A percentile compares a stretch with the other conserved stretches of the same genome.
These are phyloP conservation scores for Phytophthora europaea DNA, from an alignment of 352 stramenopile species.

Conservation along the genomic window DNA sequence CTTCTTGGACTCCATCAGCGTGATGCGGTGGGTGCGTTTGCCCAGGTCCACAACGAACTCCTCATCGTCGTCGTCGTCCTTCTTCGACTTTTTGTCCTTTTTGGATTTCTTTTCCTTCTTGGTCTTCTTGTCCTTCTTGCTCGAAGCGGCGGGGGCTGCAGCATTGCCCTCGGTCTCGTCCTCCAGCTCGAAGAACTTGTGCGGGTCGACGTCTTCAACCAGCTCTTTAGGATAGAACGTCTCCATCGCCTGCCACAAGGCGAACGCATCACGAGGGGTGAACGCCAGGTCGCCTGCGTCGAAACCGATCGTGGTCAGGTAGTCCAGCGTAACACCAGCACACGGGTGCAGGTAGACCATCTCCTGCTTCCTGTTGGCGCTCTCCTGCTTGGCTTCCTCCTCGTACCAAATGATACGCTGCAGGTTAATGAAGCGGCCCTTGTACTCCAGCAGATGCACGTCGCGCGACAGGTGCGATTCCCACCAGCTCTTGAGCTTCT, in stretches of 20 bases:
- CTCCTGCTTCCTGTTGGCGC: slow-evolving; percentile 64
- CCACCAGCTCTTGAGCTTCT: slow-evolving; percentile 96
- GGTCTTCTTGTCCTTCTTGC: slow-evolving; percentile 63
- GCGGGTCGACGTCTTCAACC: slow-evolving; percentile 94
- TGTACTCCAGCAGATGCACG: slow-evolving; percentile 96
- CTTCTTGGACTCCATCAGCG: slow-evolving; percentile 97
- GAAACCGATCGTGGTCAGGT: slow-evolving; percentile 87
- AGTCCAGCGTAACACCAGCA: slow-evolving; percentile 86
- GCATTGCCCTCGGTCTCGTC: slow-evolving; percentile 43
- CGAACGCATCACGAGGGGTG: slow-evolving; percentile 97
- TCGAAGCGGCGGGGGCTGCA: slow-evolving; percentile 30
- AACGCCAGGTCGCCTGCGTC: slow-evolving; percentile 91
- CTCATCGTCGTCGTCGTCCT: slow-evolving; percentile 75
- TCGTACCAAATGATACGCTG: slow-evolving; percentile 97
- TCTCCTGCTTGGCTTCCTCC: slow-evolving; percentile 45
- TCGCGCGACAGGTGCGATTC: slow-evolving; percentile 88
- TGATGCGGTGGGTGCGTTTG: slow-evolving; percentile 94
- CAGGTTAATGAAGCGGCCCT: slow-evolving; percentile 98
- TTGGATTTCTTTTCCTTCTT: slow-evolving; percentile 74
- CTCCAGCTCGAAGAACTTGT: slow-evolving; percentile 94
- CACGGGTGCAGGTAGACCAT: slow-evolving; percentile 86
- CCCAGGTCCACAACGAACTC: slow-evolving; percentile 76
- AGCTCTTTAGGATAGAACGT: slow-evolving; percentile 76
- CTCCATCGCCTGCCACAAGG: slow-evolving; percentile 94
- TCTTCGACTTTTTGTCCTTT: slow-evolving; percentile 71